Conservation (phyloP, 164 flowering plant species). For the Piper longum region DNA sequence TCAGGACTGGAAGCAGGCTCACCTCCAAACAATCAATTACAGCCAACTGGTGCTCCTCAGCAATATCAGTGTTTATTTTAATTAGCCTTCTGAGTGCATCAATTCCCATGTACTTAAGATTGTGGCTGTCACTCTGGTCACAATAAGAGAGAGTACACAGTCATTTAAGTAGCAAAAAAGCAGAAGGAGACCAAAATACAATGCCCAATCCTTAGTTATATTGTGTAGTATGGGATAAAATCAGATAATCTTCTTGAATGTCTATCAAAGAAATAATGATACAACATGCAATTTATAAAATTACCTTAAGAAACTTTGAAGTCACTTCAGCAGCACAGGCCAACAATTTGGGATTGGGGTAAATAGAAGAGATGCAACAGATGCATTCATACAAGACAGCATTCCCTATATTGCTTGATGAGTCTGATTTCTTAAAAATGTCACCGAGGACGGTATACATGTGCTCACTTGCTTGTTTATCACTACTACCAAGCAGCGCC, state of each 20-base stretch:
- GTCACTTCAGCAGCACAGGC: slow-evolving; percentile 92
- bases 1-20: slow-evolving; percentile 7
- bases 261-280: no score
- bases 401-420: slow-evolving; percentile 85
- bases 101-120: slow-evolving; percentile 92
- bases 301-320: slow-evolving; percentile 79
- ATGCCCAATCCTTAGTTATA: no score
- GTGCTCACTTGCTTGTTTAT: slow-evolving; percentile 78
- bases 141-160: slow-evolving; percentile 2
- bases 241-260: no score
- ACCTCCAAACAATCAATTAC: slow-evolving; percentile 99
- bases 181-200: no score
- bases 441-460: slow-evolving; percentile 88
- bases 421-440: slow-evolving; percentile 71
- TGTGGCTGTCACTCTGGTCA: slow-evolving; percentile 86
- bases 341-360: slow-evolving; percentile 66
- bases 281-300: background rate
- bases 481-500: slow-evolving; percentile 78
- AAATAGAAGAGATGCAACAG: slow-evolving; percentile 75
- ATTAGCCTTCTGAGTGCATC: slow-evolving; percentile 89
- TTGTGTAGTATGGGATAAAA: no score
- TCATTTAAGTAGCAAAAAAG: background rate
- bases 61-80: slow-evolving; percentile 84
- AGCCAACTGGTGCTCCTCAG: slow-evolving; percentile 95
- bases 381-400: slow-evolving; percentile 89